These are phyloP conservation scores for Cyberlindnera euphorbiae DNA, from an alignment of 805 yeast species.

Conservation along the genomic window DNA sequence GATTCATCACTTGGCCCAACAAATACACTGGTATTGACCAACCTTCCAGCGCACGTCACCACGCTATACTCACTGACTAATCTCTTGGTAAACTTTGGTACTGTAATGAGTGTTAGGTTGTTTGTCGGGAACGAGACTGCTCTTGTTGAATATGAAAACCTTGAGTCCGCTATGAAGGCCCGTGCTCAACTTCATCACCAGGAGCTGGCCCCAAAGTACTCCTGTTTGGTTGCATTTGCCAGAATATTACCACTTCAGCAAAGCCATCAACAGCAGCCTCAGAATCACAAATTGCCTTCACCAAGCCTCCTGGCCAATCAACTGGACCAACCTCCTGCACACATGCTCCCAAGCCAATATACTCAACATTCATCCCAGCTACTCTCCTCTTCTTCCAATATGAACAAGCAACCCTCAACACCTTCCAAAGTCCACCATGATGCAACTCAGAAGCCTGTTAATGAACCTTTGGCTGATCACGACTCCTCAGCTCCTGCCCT, in stretches of 20 bases:
- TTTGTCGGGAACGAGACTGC: constrained; percentile 47
- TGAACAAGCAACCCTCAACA: constrained; percentile 8
- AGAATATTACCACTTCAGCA: constrained; percentile 44
- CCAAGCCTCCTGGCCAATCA: constrained; percentile 7
- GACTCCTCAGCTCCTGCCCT: constrained; percentile 23
- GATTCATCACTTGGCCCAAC: constrained; percentile 73
- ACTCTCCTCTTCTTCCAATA: no score
- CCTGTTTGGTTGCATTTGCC: constrained; percentile 81
- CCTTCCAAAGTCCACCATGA: constrained; percentile 14
- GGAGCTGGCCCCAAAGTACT: constrained; percentile 75
- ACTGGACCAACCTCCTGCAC: constrained; percentile 6
- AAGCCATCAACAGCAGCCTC: constrained; percentile 2
- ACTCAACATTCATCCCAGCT: no score
- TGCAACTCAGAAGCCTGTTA: no score
- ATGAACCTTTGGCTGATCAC: no score
- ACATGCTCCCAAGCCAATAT: no score
- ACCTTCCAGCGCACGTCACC: constrained; percentile 57
- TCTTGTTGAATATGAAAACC: constrained; percentile 64
- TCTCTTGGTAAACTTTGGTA: constrained; percentile 59
- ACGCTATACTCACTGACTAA: constrained; percentile 55
- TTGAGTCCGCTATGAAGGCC: constrained; percentile 77
- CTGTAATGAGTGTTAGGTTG: constrained; percentile 54
- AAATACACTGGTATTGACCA: constrained; percentile 70
- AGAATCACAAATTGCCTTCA: constrained; percentile 10
- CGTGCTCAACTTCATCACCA: constrained; percentile 74